These are phyloP conservation scores for Sphenostylis stenocarpa DNA, from an alignment of 306 rosid species.

Conservation along the genomic window DNA sequence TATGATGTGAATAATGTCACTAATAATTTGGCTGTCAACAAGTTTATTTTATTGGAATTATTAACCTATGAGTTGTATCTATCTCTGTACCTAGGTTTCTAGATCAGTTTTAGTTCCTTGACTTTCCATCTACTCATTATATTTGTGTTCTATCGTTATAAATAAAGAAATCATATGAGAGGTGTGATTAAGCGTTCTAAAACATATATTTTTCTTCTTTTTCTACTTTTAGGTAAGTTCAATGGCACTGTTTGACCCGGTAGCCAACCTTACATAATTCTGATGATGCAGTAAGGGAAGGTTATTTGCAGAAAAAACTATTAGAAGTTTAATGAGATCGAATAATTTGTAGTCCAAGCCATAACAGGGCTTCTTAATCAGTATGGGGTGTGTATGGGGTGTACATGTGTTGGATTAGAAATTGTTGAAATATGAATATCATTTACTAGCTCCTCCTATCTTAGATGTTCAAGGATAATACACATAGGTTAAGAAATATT, in stretches of 20 bases:
- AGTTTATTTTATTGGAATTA: too few relatives aligned
- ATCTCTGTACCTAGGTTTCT: too few relatives aligned
- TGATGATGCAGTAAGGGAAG: not conserved
- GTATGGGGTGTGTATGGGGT: not conserved
- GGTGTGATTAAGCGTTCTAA: too few relatives aligned
- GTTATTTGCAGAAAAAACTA: constrained; percentile 11
- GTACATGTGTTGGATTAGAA: not conserved
- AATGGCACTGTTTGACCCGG: not conserved
- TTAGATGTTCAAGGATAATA: not conserved
- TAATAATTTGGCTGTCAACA: not conserved
- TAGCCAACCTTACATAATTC: not conserved
- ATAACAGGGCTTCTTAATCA: not conserved
- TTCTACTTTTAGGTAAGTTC: not conserved
- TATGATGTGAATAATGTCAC: not conserved
- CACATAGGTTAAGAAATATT: too few relatives aligned
- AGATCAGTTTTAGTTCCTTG: too few relatives aligned
- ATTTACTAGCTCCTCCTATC: not conserved
- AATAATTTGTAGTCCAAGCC: not conserved
- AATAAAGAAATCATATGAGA: too few relatives aligned
- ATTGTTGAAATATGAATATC: constrained; percentile 4
- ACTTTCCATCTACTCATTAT: too few relatives aligned
- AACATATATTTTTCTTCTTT: too few relatives aligned
- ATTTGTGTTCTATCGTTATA: too few relatives aligned
- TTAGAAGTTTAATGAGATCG: constrained; percentile 8
- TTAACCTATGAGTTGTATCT: too few relatives aligned